Percentiles rank a stretch among this genome's conserved stretches.
Evolutionary conservation across 305 asterid species (phyloP).

Genomic region (Rubia occidens): DNA sequence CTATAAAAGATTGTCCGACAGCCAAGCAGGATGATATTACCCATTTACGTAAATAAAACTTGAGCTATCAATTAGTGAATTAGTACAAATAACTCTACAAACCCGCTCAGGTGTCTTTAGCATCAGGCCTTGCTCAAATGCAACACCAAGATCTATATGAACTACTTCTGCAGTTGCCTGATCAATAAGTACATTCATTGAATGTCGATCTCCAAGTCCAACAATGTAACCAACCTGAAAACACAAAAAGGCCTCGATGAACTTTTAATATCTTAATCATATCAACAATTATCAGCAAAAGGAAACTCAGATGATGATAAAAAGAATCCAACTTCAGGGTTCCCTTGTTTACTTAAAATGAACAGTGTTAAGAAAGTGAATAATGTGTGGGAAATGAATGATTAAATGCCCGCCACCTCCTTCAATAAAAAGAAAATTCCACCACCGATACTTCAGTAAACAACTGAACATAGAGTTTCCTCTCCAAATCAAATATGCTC

Average conservation of each 20-base stretch:
- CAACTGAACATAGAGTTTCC: background rate
- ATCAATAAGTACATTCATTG: slow-evolving; percentile 88
- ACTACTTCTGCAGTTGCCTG: slow-evolving; percentile 97
- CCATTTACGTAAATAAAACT: background rate
- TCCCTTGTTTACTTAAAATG: background rate
- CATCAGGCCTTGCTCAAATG: slow-evolving; percentile 99
- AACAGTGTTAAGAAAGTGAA: background rate
- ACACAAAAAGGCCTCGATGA: slow-evolving; percentile 2
- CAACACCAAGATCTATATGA: slow-evolving; percentile 97
- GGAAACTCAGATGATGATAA: background rate
- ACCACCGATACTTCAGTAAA: background rate
- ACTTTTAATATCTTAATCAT: background rate
- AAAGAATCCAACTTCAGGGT: background rate
- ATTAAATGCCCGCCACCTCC: background rate
- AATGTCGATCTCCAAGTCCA: slow-evolving; percentile 97
- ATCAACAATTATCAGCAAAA: background rate
- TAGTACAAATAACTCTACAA: slow-evolving; percentile 22
- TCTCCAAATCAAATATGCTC: slow-evolving; percentile 22
- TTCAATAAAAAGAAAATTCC: too few relatives aligned
- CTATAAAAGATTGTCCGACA: slow-evolving; percentile 32
- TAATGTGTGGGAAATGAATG: slow-evolving; percentile 5
- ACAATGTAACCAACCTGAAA: slow-evolving; percentile 95
- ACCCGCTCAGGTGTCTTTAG: slow-evolving; percentile 97
- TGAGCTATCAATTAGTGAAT: slow-evolving; percentile 8
- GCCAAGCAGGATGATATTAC: slow-evolving; percentile 8